Percentiles rank a stretch among this genome's conserved stretches.
These are phyloP conservation scores for Aechmea fasciata DNA, from an alignment of 176 grass and related monocot genomes.

Conservation along the genomic window DNA sequence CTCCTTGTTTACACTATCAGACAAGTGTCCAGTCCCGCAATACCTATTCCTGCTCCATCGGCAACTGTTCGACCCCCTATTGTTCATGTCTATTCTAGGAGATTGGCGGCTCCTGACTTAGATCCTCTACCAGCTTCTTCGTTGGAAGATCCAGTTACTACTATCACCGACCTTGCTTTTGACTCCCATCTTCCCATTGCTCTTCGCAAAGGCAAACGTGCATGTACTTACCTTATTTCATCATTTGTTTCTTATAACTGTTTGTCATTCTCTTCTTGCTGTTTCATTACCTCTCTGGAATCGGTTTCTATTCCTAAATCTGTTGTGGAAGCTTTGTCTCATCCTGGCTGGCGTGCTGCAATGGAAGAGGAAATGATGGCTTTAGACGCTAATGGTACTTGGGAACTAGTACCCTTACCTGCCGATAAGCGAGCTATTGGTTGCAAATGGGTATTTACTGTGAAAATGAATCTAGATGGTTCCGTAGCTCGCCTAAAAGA, in stretches of 20 bases:
- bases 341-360: neutral
- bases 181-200: neutral
- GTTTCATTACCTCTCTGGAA: neutral
- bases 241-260: neutral
- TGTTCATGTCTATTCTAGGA: neutral
- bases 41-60: neutral
- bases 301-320: neutral
- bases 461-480: neutral
- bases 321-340: neutral
- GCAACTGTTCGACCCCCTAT: neutral
- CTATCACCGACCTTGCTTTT: neutral
- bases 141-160: neutral
- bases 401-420: neutral
- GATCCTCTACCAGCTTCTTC: neutral
- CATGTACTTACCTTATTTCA: neutral
- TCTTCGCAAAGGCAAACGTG: neutral
- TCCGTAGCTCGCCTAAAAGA: neutral
- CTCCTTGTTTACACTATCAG: too few species aligned
- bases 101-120: neutral
- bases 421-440: neutral
- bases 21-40: neutral
- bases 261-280: neutral
- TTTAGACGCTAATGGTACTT: neutral
- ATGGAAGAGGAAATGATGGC: slow-evolving; percentile 3
- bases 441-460: neutral